These are phyloP conservation scores for Epichloe amarillans DNA, from an alignment of 2,329 filamentous ascomycete genomes.

Conservation along the genomic window DNA sequence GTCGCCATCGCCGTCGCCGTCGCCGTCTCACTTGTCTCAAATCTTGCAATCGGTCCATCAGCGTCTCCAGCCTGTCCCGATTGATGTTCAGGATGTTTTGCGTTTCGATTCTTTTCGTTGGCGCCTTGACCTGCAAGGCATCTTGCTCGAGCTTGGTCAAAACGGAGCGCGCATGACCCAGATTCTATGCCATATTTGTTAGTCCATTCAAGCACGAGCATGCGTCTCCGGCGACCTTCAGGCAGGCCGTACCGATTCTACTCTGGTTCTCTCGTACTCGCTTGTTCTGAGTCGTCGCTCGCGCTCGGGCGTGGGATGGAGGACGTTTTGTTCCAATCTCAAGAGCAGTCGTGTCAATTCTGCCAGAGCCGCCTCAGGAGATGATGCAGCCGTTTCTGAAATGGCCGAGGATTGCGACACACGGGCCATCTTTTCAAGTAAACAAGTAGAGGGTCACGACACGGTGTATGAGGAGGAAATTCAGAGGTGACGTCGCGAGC, in stretches of 20 bases:
- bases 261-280: conserved; percentile 46
- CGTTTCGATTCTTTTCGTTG: conserved; percentile 42
- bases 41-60: conserved; percentile 55
- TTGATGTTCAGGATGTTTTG: conserved; percentile 53
- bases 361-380: conserved; percentile 18
- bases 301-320: conserved; percentile 46
- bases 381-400: conserved; percentile 1
- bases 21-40: conserved; percentile 42
- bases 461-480: neutral
- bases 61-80: conserved; percentile 49
- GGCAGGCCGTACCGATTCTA: conserved; percentile 29
- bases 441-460: neutral
- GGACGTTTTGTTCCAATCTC: conserved; percentile 51
- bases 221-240: neutral
- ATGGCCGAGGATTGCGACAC: neutral
- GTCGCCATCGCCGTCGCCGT: neutral
- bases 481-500: neutral
- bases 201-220: neutral
- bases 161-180: conserved; percentile 56
- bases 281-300: conserved; percentile 44
- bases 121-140: conserved; percentile 43
- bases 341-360: conserved; percentile 52
- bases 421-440: neutral
- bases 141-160: conserved; percentile 61
- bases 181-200: conserved; percentile 35